Base-by-base conservation (phyloP, 768 basidiomycete species). In the Antrodiella citrinella region DNA sequence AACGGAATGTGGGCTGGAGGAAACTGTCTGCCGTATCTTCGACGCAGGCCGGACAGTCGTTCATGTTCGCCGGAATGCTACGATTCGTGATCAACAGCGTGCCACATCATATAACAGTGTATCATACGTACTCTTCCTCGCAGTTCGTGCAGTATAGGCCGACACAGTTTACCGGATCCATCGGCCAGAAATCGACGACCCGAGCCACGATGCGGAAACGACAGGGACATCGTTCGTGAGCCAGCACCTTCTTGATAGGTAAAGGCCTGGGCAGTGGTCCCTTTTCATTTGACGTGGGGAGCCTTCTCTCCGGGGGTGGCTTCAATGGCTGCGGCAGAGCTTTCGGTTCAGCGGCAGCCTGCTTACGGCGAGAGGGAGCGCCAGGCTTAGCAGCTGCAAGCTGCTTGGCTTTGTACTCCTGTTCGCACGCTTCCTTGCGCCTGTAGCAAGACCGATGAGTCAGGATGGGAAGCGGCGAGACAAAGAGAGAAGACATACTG, bases 161-260 rank as follows among this genome's bases (percentile, higher is more conserved):
- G 26, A 75, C 71, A 13, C 72, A 77, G 13, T 82, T 71, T 22
- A 64, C 55, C 23, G 84, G 57, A 23, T 70, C 58, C 25, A 71
- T 65, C 0, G 85, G 85, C 56, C 71, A 74, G 57, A 77, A 84
- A 56, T 82, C 80, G 7, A 77, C 57, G 2, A 74, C 70, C 18
- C 74, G 75, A 4, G 76, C 82, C 9, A 66, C 56, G 20, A 84
- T 60, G 35, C 62, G 69, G 51, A 73, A 76, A 39, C 62, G 13
- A 62, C 62, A 3, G 75, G 67, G 24, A 13, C 25, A 19, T 43
- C 15, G 40, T 10, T 30, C 1, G 40, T 39, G 43, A 62, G 69
- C 38, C 22, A 54, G 55, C 38, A 77, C 59, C 50, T 77, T 68
- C 51, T 69, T 59, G 44, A 79, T 66, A 15, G 67, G 66, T 45